phyloP scores from a whole-genome alignment of 2,329 filamentous ascomycete species.

The Aureobasidium uvarum region DNA sequence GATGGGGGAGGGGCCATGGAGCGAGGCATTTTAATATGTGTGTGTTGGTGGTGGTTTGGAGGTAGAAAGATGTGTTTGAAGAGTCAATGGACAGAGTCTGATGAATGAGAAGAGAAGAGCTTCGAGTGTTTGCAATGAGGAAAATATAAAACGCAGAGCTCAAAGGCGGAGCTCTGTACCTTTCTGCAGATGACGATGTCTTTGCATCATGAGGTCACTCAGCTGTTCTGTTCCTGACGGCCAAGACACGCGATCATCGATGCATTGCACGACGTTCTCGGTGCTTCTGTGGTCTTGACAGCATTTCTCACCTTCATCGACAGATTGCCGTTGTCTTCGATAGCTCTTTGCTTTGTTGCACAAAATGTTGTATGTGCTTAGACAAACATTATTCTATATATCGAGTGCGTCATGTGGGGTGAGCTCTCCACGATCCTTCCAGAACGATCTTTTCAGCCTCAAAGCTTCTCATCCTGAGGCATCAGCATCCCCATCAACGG shows the following conservation, averaged over 20 bases:
- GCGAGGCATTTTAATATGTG: conserved; percentile 25
- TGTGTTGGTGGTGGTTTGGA: not conserved
- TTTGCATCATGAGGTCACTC: conserved; percentile 14
- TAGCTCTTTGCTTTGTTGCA: not conserved
- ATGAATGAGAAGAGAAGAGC: conserved; percentile 3
- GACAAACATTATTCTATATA: not conserved
- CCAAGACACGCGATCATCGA: conserved; percentile 19
- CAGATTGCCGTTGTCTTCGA: not conserved
- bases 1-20: conserved; percentile 38
- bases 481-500: not conserved
- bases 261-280: not conserved
- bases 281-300: conserved; percentile 1
- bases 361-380: not conserved
- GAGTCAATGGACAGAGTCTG: not conserved
- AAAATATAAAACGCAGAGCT: conserved; percentile 19
- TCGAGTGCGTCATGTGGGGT: conserved; percentile 17
- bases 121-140: not conserved
- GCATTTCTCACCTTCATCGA: not conserved
- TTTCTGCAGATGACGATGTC: conserved; percentile 17
- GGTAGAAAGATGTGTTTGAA: not conserved
- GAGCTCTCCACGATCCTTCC: not conserved
- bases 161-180: conserved; percentile 6
- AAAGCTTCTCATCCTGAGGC: not conserved
- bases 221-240: conserved; percentile 23
- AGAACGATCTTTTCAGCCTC: not conserved